Evolutionary conservation across 257 asterid species (phyloP).

Genomic region (Solanum corneliomulleri): DNA sequence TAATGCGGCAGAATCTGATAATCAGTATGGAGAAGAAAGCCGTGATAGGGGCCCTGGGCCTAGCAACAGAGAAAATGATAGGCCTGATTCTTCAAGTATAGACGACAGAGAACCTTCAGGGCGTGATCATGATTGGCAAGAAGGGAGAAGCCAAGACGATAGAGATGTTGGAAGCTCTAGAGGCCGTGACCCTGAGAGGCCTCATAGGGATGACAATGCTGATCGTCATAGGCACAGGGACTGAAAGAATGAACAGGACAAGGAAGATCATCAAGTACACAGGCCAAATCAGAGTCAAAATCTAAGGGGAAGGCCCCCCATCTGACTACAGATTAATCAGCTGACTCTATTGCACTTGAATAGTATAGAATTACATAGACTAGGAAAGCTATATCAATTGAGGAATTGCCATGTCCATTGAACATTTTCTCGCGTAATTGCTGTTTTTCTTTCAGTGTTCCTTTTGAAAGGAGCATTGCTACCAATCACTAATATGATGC

Average conservation of each 20-base stretch:
- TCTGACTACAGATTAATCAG: conserved; percentile 39
- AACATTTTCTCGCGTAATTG: conserved; percentile 4
- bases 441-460: neutral
- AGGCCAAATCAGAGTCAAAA: conserved; percentile 51
- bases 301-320: conserved; percentile 53
- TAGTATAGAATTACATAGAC: conserved; percentile 5
- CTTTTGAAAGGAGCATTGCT: conserved; percentile 12
- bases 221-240: neutral
- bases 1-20: conserved; percentile 75
- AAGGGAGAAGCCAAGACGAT: conserved; percentile 44
- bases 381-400: conserved; percentile 8
- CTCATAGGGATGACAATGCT: neutral
- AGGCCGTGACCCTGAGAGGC: conserved; percentile 30
- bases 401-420: conserved; percentile 10
- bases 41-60: conserved; percentile 42
- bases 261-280: conserved; percentile 59
- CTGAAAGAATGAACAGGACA: neutral
- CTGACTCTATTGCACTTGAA: neutral
- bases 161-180: conserved; percentile 41
- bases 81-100: conserved; percentile 68
- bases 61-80: conserved; percentile 32
- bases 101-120: conserved; percentile 52
- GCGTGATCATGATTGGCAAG: conserved; percentile 44
- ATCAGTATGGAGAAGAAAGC: conserved; percentile 65
- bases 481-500: conserved; percentile 12